These are phyloP conservation scores for Scortechinia acanthostroma DNA, from an alignment of 2,329 filamentous ascomycete genomes.

Conservation along the genomic window DNA sequence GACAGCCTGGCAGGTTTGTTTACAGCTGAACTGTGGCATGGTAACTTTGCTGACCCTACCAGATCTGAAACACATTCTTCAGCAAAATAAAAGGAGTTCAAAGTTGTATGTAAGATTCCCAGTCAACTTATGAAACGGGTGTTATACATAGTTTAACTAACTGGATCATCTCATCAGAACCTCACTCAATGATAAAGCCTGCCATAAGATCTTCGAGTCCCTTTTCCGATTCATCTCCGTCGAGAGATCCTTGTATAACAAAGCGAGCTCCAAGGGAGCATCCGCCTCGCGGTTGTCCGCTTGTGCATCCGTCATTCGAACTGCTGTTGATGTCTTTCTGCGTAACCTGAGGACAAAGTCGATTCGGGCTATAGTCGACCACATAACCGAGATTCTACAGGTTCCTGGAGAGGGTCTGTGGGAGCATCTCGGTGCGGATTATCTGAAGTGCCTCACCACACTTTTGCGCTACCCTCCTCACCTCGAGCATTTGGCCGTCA, in stretches of 20 bases:
- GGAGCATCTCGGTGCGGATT: neutral
- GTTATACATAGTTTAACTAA: too few relatives aligned
- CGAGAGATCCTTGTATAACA: neutral
- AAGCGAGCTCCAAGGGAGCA: neutral
- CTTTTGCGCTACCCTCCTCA: neutral
- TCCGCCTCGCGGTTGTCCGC: neutral
- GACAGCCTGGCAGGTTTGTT: neutral
- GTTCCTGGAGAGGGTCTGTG: slow-evolving; percentile 1
- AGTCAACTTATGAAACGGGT: too few relatives aligned
- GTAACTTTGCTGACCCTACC: neutral
- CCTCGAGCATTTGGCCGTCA: neutral
- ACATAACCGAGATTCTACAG: neutral
- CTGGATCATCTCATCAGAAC: too few relatives aligned
- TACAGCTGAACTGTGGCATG: neutral
- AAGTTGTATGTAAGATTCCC: neutral
- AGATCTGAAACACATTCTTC: neutral
- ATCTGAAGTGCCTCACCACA: neutral
- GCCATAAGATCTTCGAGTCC: slow-evolving; percentile 2
- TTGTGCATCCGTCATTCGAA: neutral
- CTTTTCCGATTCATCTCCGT: neutral
- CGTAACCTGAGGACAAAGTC: neutral
- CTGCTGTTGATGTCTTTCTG: neutral
- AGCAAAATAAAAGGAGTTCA: neutral
- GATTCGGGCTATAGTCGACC: neutral
- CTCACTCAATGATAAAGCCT: slow-evolving; percentile 2